Conservation (phyloP, 2,329 filamentous ascomycete species). For the Calonectria fujianensis region DNA sequence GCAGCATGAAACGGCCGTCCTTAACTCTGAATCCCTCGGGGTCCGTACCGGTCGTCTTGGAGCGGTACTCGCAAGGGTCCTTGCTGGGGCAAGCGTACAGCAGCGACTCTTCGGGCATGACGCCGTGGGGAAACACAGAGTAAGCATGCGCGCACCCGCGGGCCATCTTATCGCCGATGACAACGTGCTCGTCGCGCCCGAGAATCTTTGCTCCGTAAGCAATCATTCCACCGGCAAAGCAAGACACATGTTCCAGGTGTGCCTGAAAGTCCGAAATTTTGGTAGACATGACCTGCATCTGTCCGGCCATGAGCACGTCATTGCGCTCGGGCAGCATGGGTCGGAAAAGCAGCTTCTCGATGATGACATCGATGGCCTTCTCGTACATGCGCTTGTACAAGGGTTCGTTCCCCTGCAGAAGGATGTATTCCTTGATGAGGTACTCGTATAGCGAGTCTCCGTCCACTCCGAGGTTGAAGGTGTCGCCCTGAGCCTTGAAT, state of each 20-base stretch:
- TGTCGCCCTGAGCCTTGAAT: conserved; percentile 59
- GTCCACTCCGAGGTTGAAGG: conserved; percentile 69
- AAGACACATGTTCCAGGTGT: conserved; percentile 74
- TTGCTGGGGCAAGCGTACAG: conserved; percentile 63
- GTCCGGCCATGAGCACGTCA: conserved; percentile 79
- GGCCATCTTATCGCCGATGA: conserved; percentile 74
- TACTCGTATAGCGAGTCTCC: conserved; percentile 79
- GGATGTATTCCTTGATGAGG: conserved; percentile 77
- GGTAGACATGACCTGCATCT: conserved; percentile 57
- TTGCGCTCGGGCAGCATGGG: conserved; percentile 75
- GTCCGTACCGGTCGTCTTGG: conserved; percentile 27
- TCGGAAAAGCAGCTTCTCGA: conserved; percentile 78
- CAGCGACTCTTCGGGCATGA: conserved; percentile 77
- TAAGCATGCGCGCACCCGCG: conserved; percentile 80
- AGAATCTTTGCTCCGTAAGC: conserved; percentile 77
- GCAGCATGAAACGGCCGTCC: conserved; percentile 47
- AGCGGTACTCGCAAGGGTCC: conserved; percentile 51
- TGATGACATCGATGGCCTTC: conserved; percentile 73
- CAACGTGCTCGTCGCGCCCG: conserved; percentile 68
- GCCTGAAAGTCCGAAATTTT: conserved; percentile 56
- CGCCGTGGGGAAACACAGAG: conserved; percentile 72
- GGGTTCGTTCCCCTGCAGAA: conserved; percentile 75
- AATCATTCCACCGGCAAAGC: conserved; percentile 80
- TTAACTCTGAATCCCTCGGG: conserved; percentile 46
- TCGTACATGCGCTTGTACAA: conserved; percentile 62